phyloP scores from a whole-genome alignment of 495 filamentous ascomycete species.

The Penicillium turbatum region DNA sequence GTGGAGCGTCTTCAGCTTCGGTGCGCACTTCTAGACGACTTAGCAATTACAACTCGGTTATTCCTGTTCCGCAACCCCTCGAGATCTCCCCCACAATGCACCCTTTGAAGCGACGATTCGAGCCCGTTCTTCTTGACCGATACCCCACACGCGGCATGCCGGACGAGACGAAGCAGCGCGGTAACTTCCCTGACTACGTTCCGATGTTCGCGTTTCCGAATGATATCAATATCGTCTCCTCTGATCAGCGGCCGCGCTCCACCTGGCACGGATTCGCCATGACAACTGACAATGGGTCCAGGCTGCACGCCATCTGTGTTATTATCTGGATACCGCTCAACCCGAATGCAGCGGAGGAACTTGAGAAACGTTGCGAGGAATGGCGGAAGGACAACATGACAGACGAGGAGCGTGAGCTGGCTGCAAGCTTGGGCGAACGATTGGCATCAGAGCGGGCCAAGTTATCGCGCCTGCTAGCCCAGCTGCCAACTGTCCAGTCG shows the following conservation, averaged over 20 bases:
- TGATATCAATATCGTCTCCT: constrained; percentile 93
- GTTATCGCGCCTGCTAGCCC: constrained; percentile 78
- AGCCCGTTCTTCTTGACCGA: constrained; percentile 88
- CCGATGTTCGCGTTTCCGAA: constrained; percentile 99
- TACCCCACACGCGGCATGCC: constrained; percentile 80
- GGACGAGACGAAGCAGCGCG: constrained; percentile 78
- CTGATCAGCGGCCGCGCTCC: constrained; percentile 85
- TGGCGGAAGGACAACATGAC: constrained; percentile 97
- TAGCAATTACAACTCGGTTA: constrained; percentile 98
- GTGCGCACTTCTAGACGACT: constrained; percentile 82
- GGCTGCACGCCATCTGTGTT: constrained; percentile 85
- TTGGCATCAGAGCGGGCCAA: constrained; percentile 87
- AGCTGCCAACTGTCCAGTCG: constrained; percentile 72
- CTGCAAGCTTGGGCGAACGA: constrained; percentile 85
- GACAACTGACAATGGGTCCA: constrained; percentile 88
- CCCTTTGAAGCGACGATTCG: constrained; percentile 87
- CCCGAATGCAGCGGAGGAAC: constrained; percentile 71
- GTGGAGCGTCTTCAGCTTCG: constrained; percentile 56
- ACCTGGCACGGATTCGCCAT: constrained; percentile 99
- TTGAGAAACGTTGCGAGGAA: constrained; percentile 87
- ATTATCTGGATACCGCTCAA: constrained; percentile 91
- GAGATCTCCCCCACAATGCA: constrained; percentile 91
- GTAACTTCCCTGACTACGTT: constrained; percentile 91
- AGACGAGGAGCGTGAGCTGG: constrained; percentile 88
- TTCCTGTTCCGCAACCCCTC: constrained; percentile 86